Conservation (phyloP, 805 yeast species). For the Yamadazyma philogaea region DNA sequence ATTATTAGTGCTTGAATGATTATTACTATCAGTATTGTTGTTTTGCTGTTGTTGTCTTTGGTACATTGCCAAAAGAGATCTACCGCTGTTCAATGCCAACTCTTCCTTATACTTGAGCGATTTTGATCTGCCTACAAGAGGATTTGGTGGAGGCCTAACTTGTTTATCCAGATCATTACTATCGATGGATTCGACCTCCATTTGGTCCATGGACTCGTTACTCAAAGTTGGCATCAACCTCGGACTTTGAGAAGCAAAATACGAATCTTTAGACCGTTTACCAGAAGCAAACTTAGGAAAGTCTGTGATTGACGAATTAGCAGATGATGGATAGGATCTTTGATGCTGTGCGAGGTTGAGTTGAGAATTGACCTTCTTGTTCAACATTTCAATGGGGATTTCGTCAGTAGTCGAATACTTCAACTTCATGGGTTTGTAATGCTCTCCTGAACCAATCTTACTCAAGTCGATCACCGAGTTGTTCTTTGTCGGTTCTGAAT, state of each 20-base stretch:
- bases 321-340: slow-evolving; percentile 16
- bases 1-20: background rate
- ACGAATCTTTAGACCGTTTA: slow-evolving; percentile 22
- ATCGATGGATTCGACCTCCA: slow-evolving; percentile 11
- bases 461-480: slow-evolving; percentile 41
- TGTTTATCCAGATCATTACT: slow-evolving; percentile 7
- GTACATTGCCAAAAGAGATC: slow-evolving; percentile 14
- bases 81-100: slow-evolving; percentile 14
- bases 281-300: slow-evolving; percentile 17
- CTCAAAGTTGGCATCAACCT: slow-evolving; percentile 2
- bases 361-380: slow-evolving; percentile 41
- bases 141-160: slow-evolving; percentile 5
- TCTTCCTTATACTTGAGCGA: slow-evolving; percentile 19
- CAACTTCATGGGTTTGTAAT: slow-evolving; percentile 37
- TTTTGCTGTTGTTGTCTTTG: slow-evolving; percentile 11
- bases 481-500: slow-evolving; percentile 38
- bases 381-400: slow-evolving; percentile 36
- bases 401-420: slow-evolving; percentile 37
- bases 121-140: slow-evolving; percentile 21
- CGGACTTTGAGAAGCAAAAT: slow-evolving; percentile 21
- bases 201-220: slow-evolving; percentile 7
- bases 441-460: slow-evolving; percentile 32
- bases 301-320: slow-evolving; percentile 15
- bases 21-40: background rate
- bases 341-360: slow-evolving; percentile 24